Conservation (phyloP, 345 rosid genomes). For the Syzygium grande region DNA sequence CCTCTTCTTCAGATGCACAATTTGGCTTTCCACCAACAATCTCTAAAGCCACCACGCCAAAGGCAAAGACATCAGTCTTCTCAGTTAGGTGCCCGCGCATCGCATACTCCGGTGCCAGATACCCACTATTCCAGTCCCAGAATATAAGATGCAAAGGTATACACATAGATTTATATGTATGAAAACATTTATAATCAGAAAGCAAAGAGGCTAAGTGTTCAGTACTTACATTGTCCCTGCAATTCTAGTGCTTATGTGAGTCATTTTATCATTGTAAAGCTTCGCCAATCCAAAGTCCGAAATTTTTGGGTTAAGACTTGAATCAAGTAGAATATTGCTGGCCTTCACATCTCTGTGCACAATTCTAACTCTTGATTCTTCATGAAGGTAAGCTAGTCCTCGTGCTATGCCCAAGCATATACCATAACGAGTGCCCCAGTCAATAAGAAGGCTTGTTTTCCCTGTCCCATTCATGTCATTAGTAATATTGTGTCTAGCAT, state of each 20-base stretch:
- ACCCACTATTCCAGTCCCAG: conserved; percentile 22
- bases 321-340: conserved; percentile 41
- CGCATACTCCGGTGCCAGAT: conserved; percentile 68
- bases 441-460: conserved; percentile 20
- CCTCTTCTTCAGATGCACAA: conserved; percentile 31
- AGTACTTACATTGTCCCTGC: conserved; percentile 45
- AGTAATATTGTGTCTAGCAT: too few species aligned
- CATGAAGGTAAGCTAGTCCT: conserved; percentile 50
- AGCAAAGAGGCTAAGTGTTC: too few species aligned
- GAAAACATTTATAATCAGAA: neutral
- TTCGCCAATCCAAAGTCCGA: conserved; percentile 58
- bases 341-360: conserved; percentile 51
- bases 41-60: conserved; percentile 57
- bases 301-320: conserved; percentile 37
- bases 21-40: conserved; percentile 64
- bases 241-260: conserved; percentile 49
- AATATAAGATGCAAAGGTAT: neutral
- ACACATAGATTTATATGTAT: neutral
- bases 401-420: conserved; percentile 49
- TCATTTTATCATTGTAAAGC: conserved; percentile 40
- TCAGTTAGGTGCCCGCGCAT: conserved; percentile 70
- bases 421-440: conserved; percentile 29
- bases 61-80: conserved; percentile 62
- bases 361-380: conserved; percentile 46
- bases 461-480: conserved; percentile 14